Base-by-base conservation (phyloP, 1,284 basidiomycete genomes). In the Cerrena zonata region DNA sequence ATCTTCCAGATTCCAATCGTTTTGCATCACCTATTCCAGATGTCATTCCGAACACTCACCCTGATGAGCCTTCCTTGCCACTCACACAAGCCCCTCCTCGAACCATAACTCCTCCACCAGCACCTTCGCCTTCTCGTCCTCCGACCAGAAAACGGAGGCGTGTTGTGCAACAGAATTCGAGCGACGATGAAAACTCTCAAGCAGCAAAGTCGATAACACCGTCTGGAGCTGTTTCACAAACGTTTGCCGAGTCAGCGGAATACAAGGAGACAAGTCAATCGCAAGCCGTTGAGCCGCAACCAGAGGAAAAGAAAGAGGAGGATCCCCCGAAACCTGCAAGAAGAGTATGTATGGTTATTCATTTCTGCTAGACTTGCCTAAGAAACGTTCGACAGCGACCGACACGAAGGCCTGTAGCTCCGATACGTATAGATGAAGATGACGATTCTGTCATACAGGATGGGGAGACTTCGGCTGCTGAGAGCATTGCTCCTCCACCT, bases 11-110 rank as follows among this genome's bases (percentile, higher is more conserved):
- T 51, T 15, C 50, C 47, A 5, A 49, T 38, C 30, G 48, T 49
- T 54, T 42, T 25, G 53, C 51, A 7, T 47, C 56, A 0, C 45
- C 58, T 7, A 53, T 69, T 0, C 67, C 67, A 2, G 66, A 68
- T 23, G 56, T 65, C 1, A 58, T 69, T 0, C 62, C 63, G 0
- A 69, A 69, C 45, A 65, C 69, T 0, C 52, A 64, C 36, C 56
- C 61, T n/a, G 61, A 64, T 1, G 67, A 68, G 47, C 65, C 65
- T 1, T 62, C 61, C 0, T 51, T 62, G 3, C 58, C 63, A 34
- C 7, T 34, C 15, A 7, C 30, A 15, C 30, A 34, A 15, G 7
- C 15, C 30, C 47, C 39, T 22, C 44, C 45, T 3, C 46, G 27
- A 34, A n/a, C 49, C 40, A 26, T 41, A 30, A 19, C 45, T 15